Base-by-base conservation (phyloP, 164 flowering plant species). In the Paratinospora sagittata region DNA sequence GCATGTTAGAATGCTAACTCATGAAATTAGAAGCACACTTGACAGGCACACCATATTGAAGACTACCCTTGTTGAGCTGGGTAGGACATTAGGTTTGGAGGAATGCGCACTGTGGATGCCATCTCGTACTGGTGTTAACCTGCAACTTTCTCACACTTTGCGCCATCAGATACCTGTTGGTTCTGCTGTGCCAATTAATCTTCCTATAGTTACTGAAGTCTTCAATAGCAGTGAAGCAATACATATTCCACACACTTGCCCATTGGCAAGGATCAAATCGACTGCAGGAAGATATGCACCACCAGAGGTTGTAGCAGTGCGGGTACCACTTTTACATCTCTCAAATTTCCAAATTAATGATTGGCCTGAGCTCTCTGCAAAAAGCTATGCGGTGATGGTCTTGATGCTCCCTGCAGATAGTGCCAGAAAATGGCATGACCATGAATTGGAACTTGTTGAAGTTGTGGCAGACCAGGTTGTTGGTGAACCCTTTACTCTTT, bases 71-170 rank as follows among this genome's bases (percentile, higher is more conserved):
- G 86, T 87, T 68, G 94, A 89, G 80, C 81, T 89, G 41, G 89
- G 90, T 23, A 79, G 85, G 78, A 88, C 85, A 23, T 76, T 90
- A 41, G 88, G 79, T 55, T 78, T 90, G 64, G 87, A 85, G 78
- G 91, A 90, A 75, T 90, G 96, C 78, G 89, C 88, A 14, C 66
- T 90, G 67, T 90, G 96, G 96, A 88, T 88, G 91, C 96, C 96
- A 66, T 79, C 88, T 63, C 79, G 76, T 63, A 77, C 72, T 63
- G 88, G 86, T 27, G 24, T 67, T 67, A 80, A 61, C 61, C 71
- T 89, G 68, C 87, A 83, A 49, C 87, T 89, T 60, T 85, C 91
- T 43, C 88, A 86, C 70, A 81, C 90, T 27, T 74, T 88, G 34
- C 78, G 76, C 76, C 77, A 85, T 77, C 80, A 82, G 47, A 78